phyloP scores from a whole-genome alignment of 2,329 filamentous ascomycete genomes.

The Trichoderma guizhouense region DNA sequence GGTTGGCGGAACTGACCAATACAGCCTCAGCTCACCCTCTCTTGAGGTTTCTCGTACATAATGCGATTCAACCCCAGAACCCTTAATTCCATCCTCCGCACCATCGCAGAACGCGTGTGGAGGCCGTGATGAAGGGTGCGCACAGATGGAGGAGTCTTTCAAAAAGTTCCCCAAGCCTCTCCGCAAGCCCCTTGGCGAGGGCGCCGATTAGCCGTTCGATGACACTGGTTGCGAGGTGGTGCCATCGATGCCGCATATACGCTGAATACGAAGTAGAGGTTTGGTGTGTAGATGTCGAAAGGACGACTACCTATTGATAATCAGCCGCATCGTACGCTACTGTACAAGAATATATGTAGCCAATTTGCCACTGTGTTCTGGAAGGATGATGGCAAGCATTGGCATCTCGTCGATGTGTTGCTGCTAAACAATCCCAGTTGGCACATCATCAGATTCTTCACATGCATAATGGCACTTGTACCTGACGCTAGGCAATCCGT shows the following conservation, averaged over 20 bases:
- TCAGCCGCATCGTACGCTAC: background rate
- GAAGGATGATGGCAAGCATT: background rate
- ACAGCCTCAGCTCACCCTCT: background rate
- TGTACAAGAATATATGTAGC: background rate
- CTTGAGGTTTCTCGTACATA: conserved; percentile 6
- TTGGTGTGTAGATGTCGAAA: background rate
- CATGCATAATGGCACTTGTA: background rate
- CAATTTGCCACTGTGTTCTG: background rate
- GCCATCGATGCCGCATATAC: background rate
- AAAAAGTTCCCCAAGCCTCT: conserved; percentile 17
- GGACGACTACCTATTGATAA: background rate
- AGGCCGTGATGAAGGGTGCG: conserved; percentile 9
- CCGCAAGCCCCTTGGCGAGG: background rate
- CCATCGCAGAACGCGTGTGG: conserved; percentile 6
- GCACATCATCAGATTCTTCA: background rate
- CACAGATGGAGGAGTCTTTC: conserved; percentile 1
- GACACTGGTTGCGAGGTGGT: background rate
- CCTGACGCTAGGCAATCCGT: background rate
- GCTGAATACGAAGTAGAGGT: background rate
- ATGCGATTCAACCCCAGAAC: conserved; percentile 13
- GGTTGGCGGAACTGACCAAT: background rate
- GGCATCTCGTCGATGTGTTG: background rate
- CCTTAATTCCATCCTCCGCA: conserved; percentile 12
- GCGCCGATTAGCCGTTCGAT: conserved; percentile 12
- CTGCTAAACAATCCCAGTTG: background rate